Evolutionary conservation across 257 asterid species (phyloP).

Genomic region (Solanum clarkiae): DNA sequence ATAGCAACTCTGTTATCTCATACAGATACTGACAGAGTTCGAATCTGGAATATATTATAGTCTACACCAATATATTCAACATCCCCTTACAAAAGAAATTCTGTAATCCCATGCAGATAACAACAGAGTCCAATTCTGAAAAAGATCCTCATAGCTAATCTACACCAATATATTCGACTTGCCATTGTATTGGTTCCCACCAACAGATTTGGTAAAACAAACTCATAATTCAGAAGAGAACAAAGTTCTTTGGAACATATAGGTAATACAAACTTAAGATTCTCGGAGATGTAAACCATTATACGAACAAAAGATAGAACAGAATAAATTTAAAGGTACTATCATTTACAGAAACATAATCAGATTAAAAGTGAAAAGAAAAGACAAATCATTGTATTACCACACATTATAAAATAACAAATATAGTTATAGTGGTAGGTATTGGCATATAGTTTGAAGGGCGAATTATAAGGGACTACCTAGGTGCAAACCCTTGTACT

Average conservation of each 20-base stretch:
- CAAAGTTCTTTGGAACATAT: background rate
- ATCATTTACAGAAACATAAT: background rate
- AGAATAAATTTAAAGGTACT: background rate
- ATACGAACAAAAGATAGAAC: background rate
- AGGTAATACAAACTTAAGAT: background rate
- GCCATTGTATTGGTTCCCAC: background rate
- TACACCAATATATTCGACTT: background rate
- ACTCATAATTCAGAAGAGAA: background rate
- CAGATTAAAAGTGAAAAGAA: background rate
- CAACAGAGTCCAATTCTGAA: background rate
- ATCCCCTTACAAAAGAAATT: background rate
- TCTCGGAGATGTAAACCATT: background rate
- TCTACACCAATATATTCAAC: background rate
- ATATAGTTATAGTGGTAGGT: background rate
- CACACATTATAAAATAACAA: background rate
- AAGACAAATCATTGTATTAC: background rate
- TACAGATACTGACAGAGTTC: background rate
- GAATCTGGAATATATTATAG: background rate
- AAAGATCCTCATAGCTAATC: background rate
- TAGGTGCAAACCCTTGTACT: conserved; percentile 86
- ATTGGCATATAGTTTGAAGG: background rate
- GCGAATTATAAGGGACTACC: conserved; percentile 28
- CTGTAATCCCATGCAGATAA: background rate
- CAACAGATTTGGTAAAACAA: background rate
- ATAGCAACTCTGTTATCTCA: background rate